Evolutionary conservation across 371 early-diverging fungal genomes (phyloP).

Genomic region (Phascolomyces articulosus): DNA sequence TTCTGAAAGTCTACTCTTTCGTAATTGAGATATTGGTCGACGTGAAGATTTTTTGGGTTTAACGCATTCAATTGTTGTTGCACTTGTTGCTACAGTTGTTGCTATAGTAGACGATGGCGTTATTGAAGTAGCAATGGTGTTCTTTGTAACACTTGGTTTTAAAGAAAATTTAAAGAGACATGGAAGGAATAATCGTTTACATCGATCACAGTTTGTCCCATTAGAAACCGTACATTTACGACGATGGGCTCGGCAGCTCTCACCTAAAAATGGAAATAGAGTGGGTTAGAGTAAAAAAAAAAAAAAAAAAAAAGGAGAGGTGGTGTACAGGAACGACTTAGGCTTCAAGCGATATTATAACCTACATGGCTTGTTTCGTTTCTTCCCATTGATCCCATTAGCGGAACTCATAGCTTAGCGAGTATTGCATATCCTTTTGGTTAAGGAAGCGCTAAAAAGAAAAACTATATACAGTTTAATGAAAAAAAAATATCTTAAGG

Average conservation of each 20-base stretch:
- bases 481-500: too few species aligned
- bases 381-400: not conserved
- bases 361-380: slow-evolving; percentile 3
- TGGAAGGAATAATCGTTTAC: slow-evolving; percentile 25
- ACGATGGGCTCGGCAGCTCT: slow-evolving; percentile 43
- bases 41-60: slow-evolving; percentile 17
- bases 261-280: slow-evolving; percentile 20
- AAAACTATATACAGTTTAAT: too few species aligned
- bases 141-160: not conserved
- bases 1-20: not conserved
- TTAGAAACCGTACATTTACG: slow-evolving; percentile 34
- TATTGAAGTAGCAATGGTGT: too few species aligned
- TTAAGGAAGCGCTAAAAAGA: too few species aligned
- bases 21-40: not conserved
- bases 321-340: not conserved
- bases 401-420: not conserved
- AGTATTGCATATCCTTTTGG: not conserved
- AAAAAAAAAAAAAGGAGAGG: not conserved
- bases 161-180: slow-evolving; percentile 36
- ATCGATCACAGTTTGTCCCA: slow-evolving; percentile 35
- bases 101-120: too few species aligned
- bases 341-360: not conserved
- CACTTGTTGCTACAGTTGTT: not conserved
- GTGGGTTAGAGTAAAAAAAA: not conserved
- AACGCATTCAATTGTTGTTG: not conserved